These are phyloP conservation scores for Sphaerulina musiva DNA, from an alignment of 2,329 filamentous ascomycete species.

Conservation along the genomic window DNA sequence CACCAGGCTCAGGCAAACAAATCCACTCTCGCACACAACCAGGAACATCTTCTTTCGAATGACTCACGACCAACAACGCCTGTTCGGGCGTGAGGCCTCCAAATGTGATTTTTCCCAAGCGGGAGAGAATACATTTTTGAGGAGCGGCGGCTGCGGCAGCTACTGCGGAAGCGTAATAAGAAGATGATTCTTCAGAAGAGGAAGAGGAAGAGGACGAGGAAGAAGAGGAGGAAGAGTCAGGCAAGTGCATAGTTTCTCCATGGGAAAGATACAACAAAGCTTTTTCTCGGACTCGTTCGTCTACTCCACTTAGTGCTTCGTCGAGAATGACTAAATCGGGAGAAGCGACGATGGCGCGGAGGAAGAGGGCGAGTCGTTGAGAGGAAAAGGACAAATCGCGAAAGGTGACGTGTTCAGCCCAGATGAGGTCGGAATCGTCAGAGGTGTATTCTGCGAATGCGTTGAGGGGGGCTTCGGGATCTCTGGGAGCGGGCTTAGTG, in stretches of 20 bases:
- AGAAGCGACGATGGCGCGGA: conserved; percentile 47
- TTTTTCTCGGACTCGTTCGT: conserved; percentile 64
- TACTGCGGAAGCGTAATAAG: neutral
- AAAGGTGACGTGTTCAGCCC: conserved; percentile 63
- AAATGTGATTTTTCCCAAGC: conserved; percentile 46
- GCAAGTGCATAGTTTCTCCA: conserved; percentile 32
- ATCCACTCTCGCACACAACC: conserved; percentile 77
- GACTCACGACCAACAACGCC: conserved; percentile 85
- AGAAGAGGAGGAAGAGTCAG: no score
- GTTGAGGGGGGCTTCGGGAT: conserved; percentile 1
- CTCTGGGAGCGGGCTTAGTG: neutral
- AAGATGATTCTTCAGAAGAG: no score
- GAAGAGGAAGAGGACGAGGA: no score
- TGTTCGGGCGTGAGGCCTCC: conserved; percentile 62
- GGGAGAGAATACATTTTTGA: conserved; percentile 31
- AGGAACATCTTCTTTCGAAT: conserved; percentile 84
- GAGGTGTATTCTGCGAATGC: conserved; percentile 16
- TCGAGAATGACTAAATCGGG: conserved; percentile 47
- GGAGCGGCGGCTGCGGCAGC: neutral
- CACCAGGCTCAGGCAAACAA: conserved; percentile 69
- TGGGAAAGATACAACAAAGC: conserved; percentile 70
- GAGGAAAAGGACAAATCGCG: conserved; percentile 70
- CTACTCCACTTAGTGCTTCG: conserved; percentile 48
- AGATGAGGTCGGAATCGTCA: conserved; percentile 41
- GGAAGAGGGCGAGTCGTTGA: conserved; percentile 77